A percentile compares a stretch with the other conserved stretches of the same genome.
Evolutionary conservation across 208 protist genomes (phyloP).

Genomic region (Leishmania aethiopica): DNA sequence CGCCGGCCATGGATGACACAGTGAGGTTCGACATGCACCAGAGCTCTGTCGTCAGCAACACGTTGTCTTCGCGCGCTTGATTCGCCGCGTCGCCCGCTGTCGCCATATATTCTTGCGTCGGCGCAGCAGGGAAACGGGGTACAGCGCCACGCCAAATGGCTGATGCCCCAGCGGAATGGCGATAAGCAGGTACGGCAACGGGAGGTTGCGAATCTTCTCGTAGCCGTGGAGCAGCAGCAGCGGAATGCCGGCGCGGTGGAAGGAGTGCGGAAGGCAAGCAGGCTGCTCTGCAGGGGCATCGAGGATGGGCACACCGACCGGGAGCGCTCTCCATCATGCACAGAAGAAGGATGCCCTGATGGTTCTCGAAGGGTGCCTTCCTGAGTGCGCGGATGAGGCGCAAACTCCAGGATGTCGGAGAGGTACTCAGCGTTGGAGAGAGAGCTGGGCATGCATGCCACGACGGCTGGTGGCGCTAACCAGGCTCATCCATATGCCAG

Average conservation of each 20-base stretch:
- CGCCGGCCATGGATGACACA: constrained; percentile 22
- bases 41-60: constrained; percentile 36
- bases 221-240: constrained; percentile 64
- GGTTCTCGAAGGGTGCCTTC: constrained; percentile 58
- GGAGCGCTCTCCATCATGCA: constrained; percentile 55
- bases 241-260: constrained; percentile 41
- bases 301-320: constrained; percentile 40
- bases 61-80: background rate
- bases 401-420: constrained; percentile 48
- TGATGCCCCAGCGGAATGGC: constrained; percentile 52
- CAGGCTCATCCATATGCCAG: constrained; percentile 34
- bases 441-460: constrained; percentile 36
- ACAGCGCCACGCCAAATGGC: constrained; percentile 52
- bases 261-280: constrained; percentile 57
- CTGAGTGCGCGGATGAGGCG: constrained; percentile 55
- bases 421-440: constrained; percentile 37
- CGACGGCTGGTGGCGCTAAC: constrained; percentile 37
- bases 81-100: background rate
- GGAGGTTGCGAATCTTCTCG: constrained; percentile 60
- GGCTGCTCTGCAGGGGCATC: constrained; percentile 34
- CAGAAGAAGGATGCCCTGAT: constrained; percentile 50
- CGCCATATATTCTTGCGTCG: constrained; percentile 54
- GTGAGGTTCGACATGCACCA: constrained; percentile 35
- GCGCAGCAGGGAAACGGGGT: constrained; percentile 54
- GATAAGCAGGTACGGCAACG: constrained; percentile 62